Conservation (phyloP, 305 asterid genomes). For the Solanum hybrid region DNA sequence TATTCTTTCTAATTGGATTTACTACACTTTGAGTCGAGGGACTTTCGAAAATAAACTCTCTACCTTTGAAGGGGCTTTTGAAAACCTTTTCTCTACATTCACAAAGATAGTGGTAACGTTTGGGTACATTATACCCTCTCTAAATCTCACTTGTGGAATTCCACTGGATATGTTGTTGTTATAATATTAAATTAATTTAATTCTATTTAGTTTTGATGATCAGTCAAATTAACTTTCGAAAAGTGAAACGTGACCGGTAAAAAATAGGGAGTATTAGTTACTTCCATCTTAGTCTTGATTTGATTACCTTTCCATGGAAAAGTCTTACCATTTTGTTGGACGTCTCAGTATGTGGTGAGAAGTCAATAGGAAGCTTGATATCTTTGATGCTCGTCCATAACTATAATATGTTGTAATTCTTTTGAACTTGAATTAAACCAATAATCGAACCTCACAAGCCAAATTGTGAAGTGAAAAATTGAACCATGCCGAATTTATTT, state of each 20-base stretch:
- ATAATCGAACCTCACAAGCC: background rate
- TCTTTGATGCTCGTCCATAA: background rate
- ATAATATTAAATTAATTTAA: background rate
- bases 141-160: no score
- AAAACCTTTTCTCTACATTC: accelerated
- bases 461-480: background rate
- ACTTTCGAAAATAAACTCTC: accelerated
- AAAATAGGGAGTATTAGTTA: no score
- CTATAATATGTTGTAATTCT: background rate
- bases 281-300: background rate
- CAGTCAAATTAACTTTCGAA: background rate
- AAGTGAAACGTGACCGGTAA: background rate
- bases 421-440: background rate
- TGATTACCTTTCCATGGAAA: background rate
- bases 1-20: background rate
- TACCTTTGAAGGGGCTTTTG: no score
- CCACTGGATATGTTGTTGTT: background rate
- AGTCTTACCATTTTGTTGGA: background rate
- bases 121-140: accelerated
- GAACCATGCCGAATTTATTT: background rate
- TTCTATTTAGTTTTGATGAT: accelerated
- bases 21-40: background rate
- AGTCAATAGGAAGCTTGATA: background rate
- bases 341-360: background rate
- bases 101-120: accelerated